Evolutionary conservation across 129 eudicot genomes (phyloP).

Genomic region (Arctium lappa): DNA sequence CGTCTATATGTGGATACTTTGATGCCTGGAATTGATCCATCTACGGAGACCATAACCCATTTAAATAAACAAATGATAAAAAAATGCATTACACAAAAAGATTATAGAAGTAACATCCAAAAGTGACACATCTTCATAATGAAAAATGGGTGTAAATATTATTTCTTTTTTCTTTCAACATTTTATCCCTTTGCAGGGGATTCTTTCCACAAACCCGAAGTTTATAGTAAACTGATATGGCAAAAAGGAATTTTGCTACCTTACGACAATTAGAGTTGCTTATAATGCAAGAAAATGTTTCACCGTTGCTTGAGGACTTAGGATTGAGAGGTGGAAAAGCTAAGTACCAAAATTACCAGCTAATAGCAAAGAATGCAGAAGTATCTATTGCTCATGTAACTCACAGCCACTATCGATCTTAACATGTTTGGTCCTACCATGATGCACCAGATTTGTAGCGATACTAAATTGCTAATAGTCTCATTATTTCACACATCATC

Average conservation of each 20-base stretch:
- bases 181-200: background rate
- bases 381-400: background rate
- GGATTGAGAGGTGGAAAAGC: background rate
- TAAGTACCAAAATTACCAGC: background rate
- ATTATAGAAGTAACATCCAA: background rate
- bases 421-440: too few relatives aligned
- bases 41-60: constrained; percentile 34
- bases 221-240: too few relatives aligned
- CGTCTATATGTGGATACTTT: constrained; percentile 80
- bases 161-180: background rate
- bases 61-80: background rate
- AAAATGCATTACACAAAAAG: background rate
- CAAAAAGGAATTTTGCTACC: too few relatives aligned
- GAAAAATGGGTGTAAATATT: too few relatives aligned
- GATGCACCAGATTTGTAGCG: too few relatives aligned
- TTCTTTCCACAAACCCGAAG: background rate
- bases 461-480: too few relatives aligned
- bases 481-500: too few relatives aligned
- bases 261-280: too few relatives aligned
- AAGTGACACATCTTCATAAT: background rate
- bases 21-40: constrained; percentile 94
- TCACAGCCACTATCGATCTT: too few relatives aligned
- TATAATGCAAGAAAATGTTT: background rate
- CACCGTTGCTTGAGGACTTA: background rate
- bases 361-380: background rate